A percentile compares a stretch with the other conserved stretches of the same genome.
These are phyloP conservation scores for Parasarocladium wereldwijsianum DNA, from an alignment of 2,329 filamentous ascomycete genomes.

Conservation along the genomic window DNA sequence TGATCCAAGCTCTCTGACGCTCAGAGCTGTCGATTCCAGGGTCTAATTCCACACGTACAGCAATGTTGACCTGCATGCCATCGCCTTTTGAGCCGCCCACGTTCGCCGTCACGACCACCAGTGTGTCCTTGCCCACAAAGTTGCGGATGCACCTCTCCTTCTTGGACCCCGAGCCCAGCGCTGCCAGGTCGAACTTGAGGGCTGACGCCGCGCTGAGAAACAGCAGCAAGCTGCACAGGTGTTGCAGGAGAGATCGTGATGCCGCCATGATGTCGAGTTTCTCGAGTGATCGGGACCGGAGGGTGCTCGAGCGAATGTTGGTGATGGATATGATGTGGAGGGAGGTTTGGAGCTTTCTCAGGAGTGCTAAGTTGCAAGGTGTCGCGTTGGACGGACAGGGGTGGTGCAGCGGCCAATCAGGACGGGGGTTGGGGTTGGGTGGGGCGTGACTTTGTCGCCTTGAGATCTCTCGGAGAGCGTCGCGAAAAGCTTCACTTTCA, in stretches of 20 bases:
- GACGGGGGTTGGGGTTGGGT: too few relatives aligned
- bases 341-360: neutral
- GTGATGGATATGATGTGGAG: neutral
- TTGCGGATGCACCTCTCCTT: slow-evolving; percentile 89
- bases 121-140: slow-evolving; percentile 80
- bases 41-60: slow-evolving; percentile 49
- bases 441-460: too few relatives aligned
- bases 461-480: too few relatives aligned
- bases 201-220: slow-evolving; percentile 43
- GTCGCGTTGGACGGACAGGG: neutral
- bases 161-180: slow-evolving; percentile 40
- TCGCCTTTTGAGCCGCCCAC: slow-evolving; percentile 78
- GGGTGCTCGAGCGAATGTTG: neutral
- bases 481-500: too few relatives aligned
- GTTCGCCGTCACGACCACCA: slow-evolving; percentile 89
- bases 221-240: slow-evolving; percentile 42
- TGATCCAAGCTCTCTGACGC: too few relatives aligned
- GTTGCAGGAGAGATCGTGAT: slow-evolving; percentile 38
- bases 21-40: too few relatives aligned
- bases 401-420: too few relatives aligned
- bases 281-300: neutral
- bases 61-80: slow-evolving; percentile 86
- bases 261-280: slow-evolving; percentile 27
- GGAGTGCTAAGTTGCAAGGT: too few relatives aligned
- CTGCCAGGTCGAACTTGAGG: slow-evolving; percentile 86